Percentiles rank a stretch among this genome's conserved stretches.
Evolutionary conservation across 2,329 filamentous ascomycete species (phyloP).

Genomic region (Beauveria medogensis): DNA sequence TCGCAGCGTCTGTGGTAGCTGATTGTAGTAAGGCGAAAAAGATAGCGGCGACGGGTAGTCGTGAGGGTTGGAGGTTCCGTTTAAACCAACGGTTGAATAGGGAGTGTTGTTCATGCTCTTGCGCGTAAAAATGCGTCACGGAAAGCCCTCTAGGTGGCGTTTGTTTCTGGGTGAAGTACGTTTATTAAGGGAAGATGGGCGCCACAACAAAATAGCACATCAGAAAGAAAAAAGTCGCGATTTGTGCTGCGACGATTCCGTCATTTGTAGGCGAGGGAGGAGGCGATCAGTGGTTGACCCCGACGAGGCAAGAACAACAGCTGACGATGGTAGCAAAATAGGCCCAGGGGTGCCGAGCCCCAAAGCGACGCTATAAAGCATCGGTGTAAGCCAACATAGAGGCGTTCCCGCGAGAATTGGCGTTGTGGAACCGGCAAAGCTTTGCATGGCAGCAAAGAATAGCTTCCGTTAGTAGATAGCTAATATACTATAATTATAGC

Average conservation of each 20-base stretch:
- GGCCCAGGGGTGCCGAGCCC: too few relatives aligned
- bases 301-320: not conserved
- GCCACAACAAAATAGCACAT: not conserved
- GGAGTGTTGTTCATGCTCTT: constrained; percentile 31
- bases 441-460: too few relatives aligned
- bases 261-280: not conserved
- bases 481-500: too few relatives aligned
- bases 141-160: not conserved
- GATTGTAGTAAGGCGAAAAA: constrained; percentile 43
- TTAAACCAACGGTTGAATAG: constrained; percentile 48
- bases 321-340: not conserved
- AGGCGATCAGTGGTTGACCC: not conserved
- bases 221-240: not conserved
- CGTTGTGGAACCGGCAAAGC: too few relatives aligned
- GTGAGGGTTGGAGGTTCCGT: constrained; percentile 40
- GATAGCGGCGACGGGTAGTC: constrained; percentile 44
- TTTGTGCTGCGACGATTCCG: not conserved
- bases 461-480: too few relatives aligned
- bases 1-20: constrained; percentile 46
- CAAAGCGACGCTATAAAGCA: too few relatives aligned
- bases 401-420: too few relatives aligned
- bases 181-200: not conserved
- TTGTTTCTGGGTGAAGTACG: not conserved
- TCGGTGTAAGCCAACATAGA: too few relatives aligned
- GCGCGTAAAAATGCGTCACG: not conserved